Evolutionary conservation across 139 green algal genomes (phyloP).

Genomic region (Diplosphaera chodatii): DNA sequence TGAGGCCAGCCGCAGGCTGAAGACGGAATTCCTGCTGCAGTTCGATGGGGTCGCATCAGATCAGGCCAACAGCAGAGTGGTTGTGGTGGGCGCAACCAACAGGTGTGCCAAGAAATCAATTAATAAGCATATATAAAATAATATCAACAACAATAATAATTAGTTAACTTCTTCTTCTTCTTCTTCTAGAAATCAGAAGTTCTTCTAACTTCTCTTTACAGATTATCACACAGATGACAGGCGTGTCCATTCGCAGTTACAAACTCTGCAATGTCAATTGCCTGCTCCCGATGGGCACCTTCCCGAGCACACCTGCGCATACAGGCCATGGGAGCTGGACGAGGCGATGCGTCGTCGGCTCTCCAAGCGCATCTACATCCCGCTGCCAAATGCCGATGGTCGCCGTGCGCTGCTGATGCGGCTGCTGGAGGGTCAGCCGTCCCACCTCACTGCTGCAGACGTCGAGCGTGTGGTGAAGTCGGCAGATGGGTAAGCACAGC

Average conservation of each 20-base stretch:
- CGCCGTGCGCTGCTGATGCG: slow-evolving; percentile 47
- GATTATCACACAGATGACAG: too few species aligned
- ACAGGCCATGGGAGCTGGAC: slow-evolving; percentile 77
- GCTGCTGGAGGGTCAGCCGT: slow-evolving; percentile 36
- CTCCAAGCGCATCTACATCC: slow-evolving; percentile 93
- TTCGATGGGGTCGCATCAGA: slow-evolving; percentile 41
- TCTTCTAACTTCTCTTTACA: too few species aligned
- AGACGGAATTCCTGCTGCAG: slow-evolving; percentile 86
- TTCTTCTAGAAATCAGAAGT: too few species aligned
- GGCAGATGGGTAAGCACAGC: slow-evolving; percentile 9
- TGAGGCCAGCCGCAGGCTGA: slow-evolving; percentile 86
- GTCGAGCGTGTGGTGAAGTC: slow-evolving; percentile 16
- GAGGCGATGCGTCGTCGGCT: slow-evolving; percentile 80
- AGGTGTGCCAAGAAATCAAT: too few species aligned
- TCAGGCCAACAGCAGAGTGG: slow-evolving; percentile 39
- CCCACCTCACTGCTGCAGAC: slow-evolving; percentile 3
- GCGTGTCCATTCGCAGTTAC: too few species aligned
- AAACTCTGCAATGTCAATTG: too few species aligned
- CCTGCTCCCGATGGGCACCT: too few species aligned
- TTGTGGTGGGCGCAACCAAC: slow-evolving; percentile 93
- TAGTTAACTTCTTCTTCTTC: too few species aligned
- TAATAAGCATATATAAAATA: too few species aligned
- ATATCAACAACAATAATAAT: too few species aligned
- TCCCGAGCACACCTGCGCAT: too few species aligned
- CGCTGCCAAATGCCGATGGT: slow-evolving; percentile 72